Evolutionary conservation across 2,329 filamentous ascomycete genomes (phyloP).

Genomic region (Tolypocladium guangdongense): DNA sequence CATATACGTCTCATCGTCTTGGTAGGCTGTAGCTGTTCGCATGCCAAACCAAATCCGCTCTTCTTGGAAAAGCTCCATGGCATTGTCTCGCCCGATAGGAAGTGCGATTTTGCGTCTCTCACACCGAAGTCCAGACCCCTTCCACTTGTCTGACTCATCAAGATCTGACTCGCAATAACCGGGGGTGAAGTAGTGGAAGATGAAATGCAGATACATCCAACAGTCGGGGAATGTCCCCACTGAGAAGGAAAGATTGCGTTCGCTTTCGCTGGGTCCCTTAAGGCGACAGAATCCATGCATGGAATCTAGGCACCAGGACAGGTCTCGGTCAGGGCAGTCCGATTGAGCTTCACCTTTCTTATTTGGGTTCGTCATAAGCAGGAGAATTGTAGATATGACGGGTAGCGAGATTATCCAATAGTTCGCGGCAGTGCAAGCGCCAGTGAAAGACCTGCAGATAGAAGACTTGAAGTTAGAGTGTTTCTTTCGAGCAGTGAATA

Average conservation of each 20-base stretch:
- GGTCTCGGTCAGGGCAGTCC: neutral
- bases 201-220: neutral
- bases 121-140: neutral
- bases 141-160: neutral
- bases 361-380: neutral
- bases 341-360: neutral
- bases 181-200: neutral
- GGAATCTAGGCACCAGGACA: neutral
- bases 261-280: neutral
- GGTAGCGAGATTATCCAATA: neutral
- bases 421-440: neutral
- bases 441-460: neutral
- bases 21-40: neutral
- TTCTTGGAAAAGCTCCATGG: neutral
- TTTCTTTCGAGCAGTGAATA: too few species aligned
- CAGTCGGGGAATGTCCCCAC: neutral
- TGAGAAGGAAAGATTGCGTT: neutral
- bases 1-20: neutral
- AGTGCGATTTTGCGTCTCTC: neutral
- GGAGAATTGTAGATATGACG: neutral
- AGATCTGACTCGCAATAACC: neutral
- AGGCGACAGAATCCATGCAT: neutral
- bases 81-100: neutral
- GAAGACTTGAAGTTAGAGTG: neutral
- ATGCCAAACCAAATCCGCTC: neutral